Conservation (phyloP, 2,329 filamentous ascomycete species). For the Colletotrichum sp. region DNA sequence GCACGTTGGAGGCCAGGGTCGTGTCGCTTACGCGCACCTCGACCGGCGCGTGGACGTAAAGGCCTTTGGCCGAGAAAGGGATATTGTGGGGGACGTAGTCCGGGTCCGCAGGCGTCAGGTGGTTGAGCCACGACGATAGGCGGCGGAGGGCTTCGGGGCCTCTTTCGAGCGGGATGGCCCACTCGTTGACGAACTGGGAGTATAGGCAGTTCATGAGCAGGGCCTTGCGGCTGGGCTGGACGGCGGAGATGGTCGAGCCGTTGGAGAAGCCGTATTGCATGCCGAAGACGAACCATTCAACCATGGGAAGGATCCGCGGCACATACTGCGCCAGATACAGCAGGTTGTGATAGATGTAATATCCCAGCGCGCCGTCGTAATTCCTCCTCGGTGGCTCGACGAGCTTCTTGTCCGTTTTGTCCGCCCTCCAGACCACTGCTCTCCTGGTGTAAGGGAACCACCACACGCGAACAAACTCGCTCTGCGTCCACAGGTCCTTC, state of each 20-base stretch:
- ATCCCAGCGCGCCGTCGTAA: slow-evolving; percentile 83
- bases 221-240: slow-evolving; percentile 80
- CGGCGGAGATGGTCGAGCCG: slow-evolving; percentile 69
- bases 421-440: slow-evolving; percentile 88
- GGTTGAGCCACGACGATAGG: slow-evolving; percentile 84
- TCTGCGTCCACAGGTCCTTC: slow-evolving; percentile 76
- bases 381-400: slow-evolving; percentile 69
- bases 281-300: slow-evolving; percentile 96
- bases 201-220: slow-evolving; percentile 97
- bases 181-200: slow-evolving; percentile 98
- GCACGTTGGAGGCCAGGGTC: slow-evolving; percentile 35
- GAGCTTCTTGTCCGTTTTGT: slow-evolving; percentile 70
- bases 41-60: slow-evolving; percentile 89
- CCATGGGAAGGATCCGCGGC: slow-evolving; percentile 80
- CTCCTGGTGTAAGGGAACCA: slow-evolving; percentile 94
- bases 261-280: slow-evolving; percentile 94
- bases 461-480: slow-evolving; percentile 94
- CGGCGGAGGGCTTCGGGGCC: slow-evolving; percentile 87
- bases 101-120: slow-evolving; percentile 63
- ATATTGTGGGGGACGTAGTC: slow-evolving; percentile 71
- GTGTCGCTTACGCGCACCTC: slow-evolving; percentile 89
- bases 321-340: slow-evolving; percentile 80
- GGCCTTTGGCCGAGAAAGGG: slow-evolving; percentile 76
- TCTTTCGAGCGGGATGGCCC: slow-evolving; percentile 85
- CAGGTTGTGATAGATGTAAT: slow-evolving; percentile 90